Evolutionary conservation across 139 green algal species (phyloP).

Genomic region (Picochlorum costavermella): DNA sequence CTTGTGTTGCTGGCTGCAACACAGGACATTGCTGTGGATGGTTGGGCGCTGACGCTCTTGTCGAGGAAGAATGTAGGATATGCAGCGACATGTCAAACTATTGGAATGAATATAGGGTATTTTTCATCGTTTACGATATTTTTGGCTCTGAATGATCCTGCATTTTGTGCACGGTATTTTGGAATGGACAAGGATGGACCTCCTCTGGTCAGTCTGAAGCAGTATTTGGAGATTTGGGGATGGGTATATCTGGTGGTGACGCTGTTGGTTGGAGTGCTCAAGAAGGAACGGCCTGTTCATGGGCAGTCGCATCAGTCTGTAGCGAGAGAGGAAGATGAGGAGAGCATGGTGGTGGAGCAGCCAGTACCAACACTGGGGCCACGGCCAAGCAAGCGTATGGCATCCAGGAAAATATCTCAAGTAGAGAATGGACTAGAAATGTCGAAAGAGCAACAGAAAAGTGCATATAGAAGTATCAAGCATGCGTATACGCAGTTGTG

Average conservation of each 20-base stretch:
- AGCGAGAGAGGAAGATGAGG: no score
- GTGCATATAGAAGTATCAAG: neutral
- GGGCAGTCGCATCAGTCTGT: no score
- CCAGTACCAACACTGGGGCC: neutral
- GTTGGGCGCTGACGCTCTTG: constrained; percentile 89
- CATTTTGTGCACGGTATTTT: constrained; percentile 71
- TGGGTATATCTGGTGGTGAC: constrained; percentile 62
- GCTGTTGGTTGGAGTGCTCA: constrained; percentile 42
- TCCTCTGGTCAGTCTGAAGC: constrained; percentile 52
- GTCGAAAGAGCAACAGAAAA: neutral
- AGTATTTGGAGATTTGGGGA: constrained; percentile 82
- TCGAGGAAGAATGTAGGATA: constrained; percentile 68
- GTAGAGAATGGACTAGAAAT: neutral
- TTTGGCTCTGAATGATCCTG: constrained; percentile 71
- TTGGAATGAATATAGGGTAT: constrained; percentile 84
- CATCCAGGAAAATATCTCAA: neutral
- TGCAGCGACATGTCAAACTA: constrained; percentile 85
- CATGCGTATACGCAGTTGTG: constrained; percentile 43
- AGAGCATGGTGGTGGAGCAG: neutral
- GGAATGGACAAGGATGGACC: constrained; percentile 20
- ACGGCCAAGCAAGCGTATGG: neutral
- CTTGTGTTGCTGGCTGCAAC: constrained; percentile 85
- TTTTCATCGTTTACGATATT: constrained; percentile 93
- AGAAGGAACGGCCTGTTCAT: constrained; percentile 15
- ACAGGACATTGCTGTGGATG: constrained; percentile 92